Evolutionary conservation across 208 protist genomes (phyloP), one percentile per base, ranked within the genome.

Genomic region (Leishmania arabica): DNA sequence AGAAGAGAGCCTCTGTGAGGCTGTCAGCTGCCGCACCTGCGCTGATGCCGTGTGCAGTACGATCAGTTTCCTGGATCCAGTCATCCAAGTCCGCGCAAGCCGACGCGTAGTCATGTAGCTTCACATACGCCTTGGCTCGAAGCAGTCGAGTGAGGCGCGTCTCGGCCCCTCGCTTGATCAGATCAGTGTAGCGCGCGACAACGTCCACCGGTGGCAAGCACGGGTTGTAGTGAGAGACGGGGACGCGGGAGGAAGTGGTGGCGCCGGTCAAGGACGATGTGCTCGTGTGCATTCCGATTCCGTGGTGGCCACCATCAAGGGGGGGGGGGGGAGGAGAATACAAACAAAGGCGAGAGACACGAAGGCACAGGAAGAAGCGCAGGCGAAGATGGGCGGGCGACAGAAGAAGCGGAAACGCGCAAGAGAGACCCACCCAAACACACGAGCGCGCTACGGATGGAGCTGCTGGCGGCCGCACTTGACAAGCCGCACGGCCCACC

Each of bases 41-140:
- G 45, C 27, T 34, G 70, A 4, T 47, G 74, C 47, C 69, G 45
- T 75, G 65, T 31, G 71, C 73, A 42, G 73, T 40, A 24, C 15
- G 7, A 40, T 17, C 37, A 37, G 65, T 64, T 24, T 83, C 47
- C 53, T 85, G 37, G 21, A 95, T 47, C 68, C 88, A 78, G 3
- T 47, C 66, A 19, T 82, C 84, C 45, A 94, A 83, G 78, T 95
- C 92, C 15, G 34, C 24, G 40, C 88, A 68, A 24, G 93, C 93
- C 17, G 65, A 73, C 53, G 71, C 65, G 56, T 84, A 88, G 78
- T 91, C 54, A 45, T 80, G 84, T 8, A 90, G 58, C 54, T 86
- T 84, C 27, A 94, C 81, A 49, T 86, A 84, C 0, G 87, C 82
- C 68, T 84, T 85, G 40, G 85, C 84, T 24, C 91, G 88, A 51